A percentile compares a stretch with the other conserved stretches of the same genome.
Evolutionary conservation across 441 rosid genomes (phyloP).

Genomic region (Croton setiger): DNA sequence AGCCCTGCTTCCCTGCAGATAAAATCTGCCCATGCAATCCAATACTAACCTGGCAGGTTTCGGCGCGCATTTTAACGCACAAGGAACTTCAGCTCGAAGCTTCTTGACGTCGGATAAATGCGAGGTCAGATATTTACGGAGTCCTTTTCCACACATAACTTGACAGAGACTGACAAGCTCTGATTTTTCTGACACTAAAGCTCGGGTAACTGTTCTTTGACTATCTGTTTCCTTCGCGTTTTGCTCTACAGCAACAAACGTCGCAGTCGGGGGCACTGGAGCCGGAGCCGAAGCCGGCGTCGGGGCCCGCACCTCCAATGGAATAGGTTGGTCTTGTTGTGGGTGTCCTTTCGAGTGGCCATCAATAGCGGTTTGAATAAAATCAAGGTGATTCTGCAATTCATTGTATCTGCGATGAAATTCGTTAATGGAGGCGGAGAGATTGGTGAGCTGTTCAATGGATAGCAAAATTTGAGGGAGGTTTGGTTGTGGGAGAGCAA

Average conservation of each 20-base stretch:
- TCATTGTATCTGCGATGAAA: constrained; percentile 50
- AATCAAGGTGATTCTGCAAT: constrained; percentile 46
- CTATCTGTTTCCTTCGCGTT: not conserved
- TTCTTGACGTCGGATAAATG: constrained; percentile 34
- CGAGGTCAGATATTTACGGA: constrained; percentile 47
- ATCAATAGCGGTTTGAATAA: constrained; percentile 42
- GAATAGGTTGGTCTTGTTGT: not conserved
- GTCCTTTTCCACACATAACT: constrained; percentile 46
- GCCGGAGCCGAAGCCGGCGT: not conserved
- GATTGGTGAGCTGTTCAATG: constrained; percentile 32
- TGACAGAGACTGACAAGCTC: constrained; percentile 41
- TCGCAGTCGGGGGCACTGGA: constrained; percentile 5
- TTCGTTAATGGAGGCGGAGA: constrained; percentile 37
- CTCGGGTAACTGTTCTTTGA: not conserved
- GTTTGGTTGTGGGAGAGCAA: constrained; percentile 1
- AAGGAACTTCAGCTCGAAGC: constrained; percentile 46
- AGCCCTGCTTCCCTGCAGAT: constrained; percentile 53
- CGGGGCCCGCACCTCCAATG: not conserved
- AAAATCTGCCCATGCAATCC: constrained; percentile 69
- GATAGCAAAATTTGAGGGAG: constrained; percentile 33
- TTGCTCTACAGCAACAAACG: constrained; percentile 2
- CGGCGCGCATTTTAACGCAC: constrained; percentile 47
- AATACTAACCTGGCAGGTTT: constrained; percentile 60
- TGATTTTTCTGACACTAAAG: constrained; percentile 17
- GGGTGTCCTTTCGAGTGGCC: constrained; percentile 23